Base-by-base conservation (phyloP, 148 eudicot genomes). In the Chenopodium quinoa region DNA sequence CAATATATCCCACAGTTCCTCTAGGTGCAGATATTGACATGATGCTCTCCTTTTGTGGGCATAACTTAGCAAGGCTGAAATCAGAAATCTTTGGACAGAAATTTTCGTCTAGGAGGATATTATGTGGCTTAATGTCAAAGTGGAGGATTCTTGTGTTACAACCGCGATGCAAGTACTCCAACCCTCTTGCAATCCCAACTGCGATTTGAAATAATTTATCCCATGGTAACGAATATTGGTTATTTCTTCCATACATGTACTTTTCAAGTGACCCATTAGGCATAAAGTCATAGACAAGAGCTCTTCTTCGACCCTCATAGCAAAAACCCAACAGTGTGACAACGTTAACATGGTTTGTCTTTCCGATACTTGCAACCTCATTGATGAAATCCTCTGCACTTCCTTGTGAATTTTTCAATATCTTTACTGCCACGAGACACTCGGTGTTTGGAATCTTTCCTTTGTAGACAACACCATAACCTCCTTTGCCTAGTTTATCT, bases 401-500 rank as follows among this genome's bases (percentile, higher is more conserved):
- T 74, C 25, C 25, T 23, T 66, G 69, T 16, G 73, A 29, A 34
- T 73, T 78, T 71, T 83, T 75, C 31, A 92, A 62, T 20, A 93
- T 84, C 80, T 94, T 94, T 16, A 94, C 94, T 66, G 98, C 98
- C 64, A 94, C 91, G 46, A 75, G 77, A 16, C 89, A 92, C 17
- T 91, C 92, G 0, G 62, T 48, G 82, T 91, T 90, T 1, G 75
- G 83, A 23, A 92, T 90, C 81, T 67, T 73, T 69, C 97, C 97
- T 80, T 91, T 88, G 85, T 91, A 94, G 20, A 94, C 98, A 3
- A 86, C 80, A 34, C 98, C 98, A 80, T 88, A 91, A 56, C 97
- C 98, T 58, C 98, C 98, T 71, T 92, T 91, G n/a, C 98, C 98
- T 14, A 94, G 86, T 81, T 90, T 93, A 77, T 86, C 83, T 58